Conservation (phyloP, 805 yeast species). For the Myxozyma melibiosi region DNA sequence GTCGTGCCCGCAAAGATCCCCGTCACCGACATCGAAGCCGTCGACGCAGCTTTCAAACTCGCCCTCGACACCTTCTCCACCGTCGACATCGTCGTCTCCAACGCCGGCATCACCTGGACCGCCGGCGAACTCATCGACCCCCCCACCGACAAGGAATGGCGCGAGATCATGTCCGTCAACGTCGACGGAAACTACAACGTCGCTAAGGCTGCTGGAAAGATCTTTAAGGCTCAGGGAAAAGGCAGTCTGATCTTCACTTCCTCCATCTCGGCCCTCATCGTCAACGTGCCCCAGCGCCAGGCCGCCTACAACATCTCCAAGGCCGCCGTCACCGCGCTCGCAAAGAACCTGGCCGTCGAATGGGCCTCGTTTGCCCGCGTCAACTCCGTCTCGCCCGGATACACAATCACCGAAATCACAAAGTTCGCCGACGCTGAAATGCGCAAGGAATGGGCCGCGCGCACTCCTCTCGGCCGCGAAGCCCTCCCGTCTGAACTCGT, state of each 20-base stretch:
- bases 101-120: conserved; percentile 34
- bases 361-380: conserved; percentile 58
- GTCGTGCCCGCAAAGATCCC: conserved; percentile 65
- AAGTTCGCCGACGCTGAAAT: conserved; percentile 51
- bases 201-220: conserved; percentile 66
- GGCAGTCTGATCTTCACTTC: conserved; percentile 49
- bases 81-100: conserved; percentile 32
- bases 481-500: conserved; percentile 57
- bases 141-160: conserved; percentile 24
- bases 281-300: conserved; percentile 58
- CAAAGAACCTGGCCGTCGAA: conserved; percentile 54
- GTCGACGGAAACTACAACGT: conserved; percentile 43
- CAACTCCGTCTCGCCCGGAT: conserved; percentile 55
- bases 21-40: conserved; percentile 52
- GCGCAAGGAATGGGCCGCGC: conserved; percentile 53
- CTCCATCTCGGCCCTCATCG: conserved; percentile 56
- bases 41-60: conserved; percentile 51
- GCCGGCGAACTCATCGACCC: conserved; percentile 25
- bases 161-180: conserved; percentile 21
- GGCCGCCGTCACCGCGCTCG: conserved; percentile 57
- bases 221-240: conserved; percentile 14
- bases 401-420: conserved; percentile 55
- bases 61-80: conserved; percentile 34
- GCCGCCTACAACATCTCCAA: conserved; percentile 57
- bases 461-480: conserved; percentile 56